Conservation (phyloP, 495 filamentous ascomycete genomes). For the Aspergillus sparsus region DNA sequence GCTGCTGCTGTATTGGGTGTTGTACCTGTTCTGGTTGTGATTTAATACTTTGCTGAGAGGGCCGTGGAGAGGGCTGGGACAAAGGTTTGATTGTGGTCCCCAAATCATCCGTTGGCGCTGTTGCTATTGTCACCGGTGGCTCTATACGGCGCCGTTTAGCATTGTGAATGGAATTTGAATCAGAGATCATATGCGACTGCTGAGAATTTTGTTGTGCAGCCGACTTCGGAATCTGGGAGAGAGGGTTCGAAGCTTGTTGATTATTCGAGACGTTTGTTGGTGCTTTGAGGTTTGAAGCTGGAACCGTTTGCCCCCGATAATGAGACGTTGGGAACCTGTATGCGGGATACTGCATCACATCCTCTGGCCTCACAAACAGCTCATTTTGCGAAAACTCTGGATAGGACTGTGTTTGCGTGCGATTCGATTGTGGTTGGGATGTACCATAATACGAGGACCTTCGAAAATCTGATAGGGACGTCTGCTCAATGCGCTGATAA, state of each 20-base stretch:
- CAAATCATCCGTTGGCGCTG: neutral
- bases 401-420: constrained; percentile 8
- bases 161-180: constrained; percentile 4
- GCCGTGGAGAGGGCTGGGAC: too few species aligned
- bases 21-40: too few species aligned
- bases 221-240: constrained; percentile 8
- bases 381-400: constrained; percentile 5
- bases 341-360: constrained; percentile 10
- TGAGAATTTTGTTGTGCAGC: neutral
- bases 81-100: too few species aligned
- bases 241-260: neutral
- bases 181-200: neutral
- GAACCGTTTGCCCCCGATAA: constrained; percentile 2
- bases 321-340: constrained; percentile 5
- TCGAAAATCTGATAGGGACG: neutral
- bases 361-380: constrained; percentile 11
- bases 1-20: too few species aligned
- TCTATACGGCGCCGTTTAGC: constrained; percentile 13
- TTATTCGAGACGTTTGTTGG: constrained; percentile 4
- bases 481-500: constrained; percentile 7
- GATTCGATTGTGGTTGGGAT: constrained; percentile 7
- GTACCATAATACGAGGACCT: constrained; percentile 12
- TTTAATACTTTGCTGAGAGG: too few species aligned
- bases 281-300: neutral
- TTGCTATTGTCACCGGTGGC: constrained; percentile 1